Evolutionary conservation across 2,329 filamentous ascomycete species (phyloP).

Genomic region (Verticillium alfalfae): DNA sequence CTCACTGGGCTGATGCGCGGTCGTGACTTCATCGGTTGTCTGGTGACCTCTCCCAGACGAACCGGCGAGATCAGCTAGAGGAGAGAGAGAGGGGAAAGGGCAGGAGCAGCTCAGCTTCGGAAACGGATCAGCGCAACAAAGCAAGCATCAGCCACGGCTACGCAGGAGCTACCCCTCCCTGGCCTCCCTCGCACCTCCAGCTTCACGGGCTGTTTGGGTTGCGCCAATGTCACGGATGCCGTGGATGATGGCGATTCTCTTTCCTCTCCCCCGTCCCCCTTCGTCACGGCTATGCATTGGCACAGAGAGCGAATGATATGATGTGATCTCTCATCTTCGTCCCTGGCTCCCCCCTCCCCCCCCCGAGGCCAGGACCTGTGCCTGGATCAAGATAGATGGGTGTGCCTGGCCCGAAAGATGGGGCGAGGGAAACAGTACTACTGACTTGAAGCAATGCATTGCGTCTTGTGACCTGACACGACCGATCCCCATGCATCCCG

Average conservation of each 20-base stretch:
- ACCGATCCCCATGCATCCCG: neutral
- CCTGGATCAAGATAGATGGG: neutral
- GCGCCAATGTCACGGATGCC: neutral
- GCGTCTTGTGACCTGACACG: neutral
- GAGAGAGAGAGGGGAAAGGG: neutral
- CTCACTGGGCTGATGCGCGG: neutral
- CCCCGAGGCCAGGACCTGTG: neutral
- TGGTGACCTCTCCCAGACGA: neutral
- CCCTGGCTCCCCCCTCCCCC: too few species aligned
- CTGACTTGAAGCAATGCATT: neutral
- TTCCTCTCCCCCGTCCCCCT: neutral
- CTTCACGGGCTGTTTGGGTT: neutral
- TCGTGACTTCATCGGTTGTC: neutral
- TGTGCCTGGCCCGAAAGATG: neutral
- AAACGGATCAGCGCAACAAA: neutral
- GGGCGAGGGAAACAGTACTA: neutral
- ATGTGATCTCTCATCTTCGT: neutral
- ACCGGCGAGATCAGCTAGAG: neutral
- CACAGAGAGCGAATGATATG: neutral
- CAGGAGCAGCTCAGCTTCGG: neutral
- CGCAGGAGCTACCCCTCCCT: neutral
- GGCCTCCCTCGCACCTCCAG: neutral
- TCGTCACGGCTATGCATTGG: neutral
- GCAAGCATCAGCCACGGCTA: neutral
- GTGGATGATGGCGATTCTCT: neutral